Evolutionary conservation across 805 yeast species (phyloP), one percentile per base, ranked within the genome.

Genomic region (Wickerhamiella domercqiae): DNA sequence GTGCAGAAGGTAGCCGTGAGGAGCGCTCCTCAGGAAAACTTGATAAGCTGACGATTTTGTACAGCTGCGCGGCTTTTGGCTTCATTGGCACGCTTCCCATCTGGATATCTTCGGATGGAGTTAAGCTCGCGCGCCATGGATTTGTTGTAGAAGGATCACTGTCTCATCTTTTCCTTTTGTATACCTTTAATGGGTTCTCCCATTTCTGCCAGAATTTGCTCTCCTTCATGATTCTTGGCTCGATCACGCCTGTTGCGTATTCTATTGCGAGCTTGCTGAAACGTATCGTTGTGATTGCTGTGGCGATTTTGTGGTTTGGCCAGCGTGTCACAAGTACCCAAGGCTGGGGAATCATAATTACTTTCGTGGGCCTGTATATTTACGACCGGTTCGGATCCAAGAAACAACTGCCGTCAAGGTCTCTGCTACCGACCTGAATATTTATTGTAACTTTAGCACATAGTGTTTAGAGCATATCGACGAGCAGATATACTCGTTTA

Each of bases 211-310:
- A 84, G 58, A 77, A 86, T 29, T 60, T 83, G 53, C 64, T 84
- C 29, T 83, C 93, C 13, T 81, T 80, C 56, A 82, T 79, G 59
- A 63, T 84, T 22, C 59, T 84, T 32, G 90, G 93, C 16, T 70
- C 76, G 52, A 67, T 84, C 4, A 79, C 93, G 2, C 81, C 95
- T 0, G 75, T 84, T 9, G 72, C 90, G 2, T 84, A 82, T 57
- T 78, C 93, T 2, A 75, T 84, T 40, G 94, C 94, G 2, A 74
- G 81, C 31, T 69, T 84, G 70, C 70, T 84, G 71, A 84, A 84
- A 59, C 72, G 94, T 50, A 78, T 84, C n/a, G 78, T 81, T 1
- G 71, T 84, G 21, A 83, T 84, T 31, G 67, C 78, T 1, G 76
- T 77, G 1, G 80, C 94, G 48, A 79, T 86, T 61, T 41, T 78